phyloP scores from a whole-genome alignment of 1,139 yeast genomes.

The Meyerozyma sp. region DNA sequence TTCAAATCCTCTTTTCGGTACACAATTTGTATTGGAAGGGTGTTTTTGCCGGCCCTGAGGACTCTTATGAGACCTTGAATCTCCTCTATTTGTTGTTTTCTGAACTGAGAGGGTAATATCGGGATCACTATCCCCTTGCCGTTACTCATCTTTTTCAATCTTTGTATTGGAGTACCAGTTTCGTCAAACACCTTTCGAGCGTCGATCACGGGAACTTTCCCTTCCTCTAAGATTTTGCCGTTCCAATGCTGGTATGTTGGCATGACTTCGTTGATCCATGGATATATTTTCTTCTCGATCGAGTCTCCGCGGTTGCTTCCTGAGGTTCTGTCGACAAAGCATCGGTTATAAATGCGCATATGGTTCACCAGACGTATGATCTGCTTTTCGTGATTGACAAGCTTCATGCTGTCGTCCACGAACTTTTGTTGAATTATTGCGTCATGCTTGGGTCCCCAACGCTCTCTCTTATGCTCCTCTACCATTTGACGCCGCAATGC shows the following conservation, averaged over 20 bases:
- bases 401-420: constrained; percentile 6
- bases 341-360: constrained; percentile 27
- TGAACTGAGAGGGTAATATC: constrained; percentile 12
- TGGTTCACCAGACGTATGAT: constrained; percentile 19
- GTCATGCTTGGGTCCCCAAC: constrained; percentile 10
- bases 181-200: not conserved
- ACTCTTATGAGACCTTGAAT: constrained; percentile 20
- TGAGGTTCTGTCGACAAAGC: constrained; percentile 12
- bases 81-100: constrained; percentile 15
- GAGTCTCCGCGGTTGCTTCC: constrained; percentile 1
- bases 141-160: constrained; percentile 11
- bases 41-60: constrained; percentile 22
- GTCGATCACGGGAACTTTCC: constrained; percentile 10
- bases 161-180: constrained; percentile 11
- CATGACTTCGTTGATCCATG: constrained; percentile 12
- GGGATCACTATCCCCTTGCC: constrained; percentile 36
- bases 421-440: constrained; percentile 9
- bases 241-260: constrained; percentile 17
- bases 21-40: constrained; percentile 26
- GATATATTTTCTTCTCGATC: constrained; percentile 8
- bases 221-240: constrained; percentile 5
- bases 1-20: constrained; percentile 12
- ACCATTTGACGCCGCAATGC: constrained; percentile 7
- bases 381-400: constrained; percentile 18
- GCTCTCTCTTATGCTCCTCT: constrained; percentile 6